phyloP scores from a whole-genome alignment of 768 basidiomycete genomes.

The Hysterangium stoloniferum region DNA sequence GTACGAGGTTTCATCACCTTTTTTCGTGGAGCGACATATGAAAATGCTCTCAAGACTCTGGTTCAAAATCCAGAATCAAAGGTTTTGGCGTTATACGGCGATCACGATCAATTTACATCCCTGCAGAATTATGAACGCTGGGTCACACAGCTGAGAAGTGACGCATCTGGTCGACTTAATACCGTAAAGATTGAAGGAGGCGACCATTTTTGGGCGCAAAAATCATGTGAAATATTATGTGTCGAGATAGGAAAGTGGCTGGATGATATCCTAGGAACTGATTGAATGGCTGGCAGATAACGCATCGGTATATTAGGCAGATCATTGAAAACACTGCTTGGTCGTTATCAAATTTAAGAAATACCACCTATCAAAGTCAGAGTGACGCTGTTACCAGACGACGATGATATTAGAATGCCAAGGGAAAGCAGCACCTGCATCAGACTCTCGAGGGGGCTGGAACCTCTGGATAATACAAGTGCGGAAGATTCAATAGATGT shows the following conservation, averaged over 20 bases:
- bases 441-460: constrained; percentile 25
- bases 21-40: constrained; percentile 54
- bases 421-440: constrained; percentile 26
- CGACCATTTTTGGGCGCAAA: constrained; percentile 57
- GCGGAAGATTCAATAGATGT: not conserved
- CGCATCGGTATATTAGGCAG: no score
- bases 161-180: constrained; percentile 22
- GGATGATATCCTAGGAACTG: no score
- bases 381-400: no score
- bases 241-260: constrained; percentile 14
- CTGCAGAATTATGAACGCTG: constrained; percentile 47
- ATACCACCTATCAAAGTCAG: no score
- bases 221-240: constrained; percentile 12
- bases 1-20: constrained; percentile 60
- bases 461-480: constrained; percentile 25
- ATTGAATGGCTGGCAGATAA: no score
- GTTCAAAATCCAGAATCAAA: constrained; percentile 37
- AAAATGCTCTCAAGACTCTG: constrained; percentile 41
- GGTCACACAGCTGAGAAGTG: constrained; percentile 32
- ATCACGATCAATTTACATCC: constrained; percentile 64
- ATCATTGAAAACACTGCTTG: no score
- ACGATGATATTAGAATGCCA: constrained; percentile 19
- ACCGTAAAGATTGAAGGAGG: constrained; percentile 37
- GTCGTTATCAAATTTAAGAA: no score
- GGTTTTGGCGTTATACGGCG: constrained; percentile 60